Conservation (phyloP, 768 basidiomycete species). For the Lactarius indigo region DNA sequence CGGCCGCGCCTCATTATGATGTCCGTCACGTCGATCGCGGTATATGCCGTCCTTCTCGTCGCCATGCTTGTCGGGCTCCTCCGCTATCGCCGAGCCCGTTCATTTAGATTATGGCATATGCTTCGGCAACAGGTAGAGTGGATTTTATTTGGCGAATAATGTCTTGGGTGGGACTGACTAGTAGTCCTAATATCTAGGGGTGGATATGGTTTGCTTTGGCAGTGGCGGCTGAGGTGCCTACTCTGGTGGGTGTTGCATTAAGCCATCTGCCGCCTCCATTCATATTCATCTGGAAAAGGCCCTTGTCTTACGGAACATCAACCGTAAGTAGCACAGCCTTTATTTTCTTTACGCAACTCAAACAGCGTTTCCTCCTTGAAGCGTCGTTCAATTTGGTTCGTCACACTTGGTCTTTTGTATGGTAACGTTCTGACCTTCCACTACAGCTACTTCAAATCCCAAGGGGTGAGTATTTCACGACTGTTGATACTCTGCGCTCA, state of each 20-base stretch:
- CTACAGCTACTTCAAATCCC: slow-evolving; percentile 11
- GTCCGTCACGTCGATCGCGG: slow-evolving; percentile 3
- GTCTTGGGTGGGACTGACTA: neutral
- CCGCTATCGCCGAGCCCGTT: neutral
- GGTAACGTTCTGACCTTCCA: neutral
- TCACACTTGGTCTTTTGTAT: neutral
- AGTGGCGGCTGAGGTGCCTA: slow-evolving; percentile 12
- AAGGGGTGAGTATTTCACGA: slow-evolving; percentile 5
- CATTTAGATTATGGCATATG: slow-evolving; percentile 9
- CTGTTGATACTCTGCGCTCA: neutral
- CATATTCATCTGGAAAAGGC: neutral
- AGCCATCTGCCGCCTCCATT: neutral
- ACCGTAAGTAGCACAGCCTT: neutral
- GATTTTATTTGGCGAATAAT: too few relatives aligned
- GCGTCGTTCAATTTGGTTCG: slow-evolving; percentile 10
- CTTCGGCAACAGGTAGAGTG: slow-evolving; percentile 9
- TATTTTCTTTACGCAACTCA: neutral
- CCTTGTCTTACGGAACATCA: slow-evolving; percentile 1
- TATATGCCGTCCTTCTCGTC: slow-evolving; percentile 9
- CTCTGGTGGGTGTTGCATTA: neutral
- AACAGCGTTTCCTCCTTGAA: neutral
- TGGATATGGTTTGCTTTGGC: slow-evolving; percentile 19
- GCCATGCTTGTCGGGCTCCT: slow-evolving; percentile 10
- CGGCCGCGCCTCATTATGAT: neutral
- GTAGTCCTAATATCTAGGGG: neutral